phyloP scores from a whole-genome alignment of 2,329 filamentous ascomycete genomes.

The Aspergillus hortae region DNA sequence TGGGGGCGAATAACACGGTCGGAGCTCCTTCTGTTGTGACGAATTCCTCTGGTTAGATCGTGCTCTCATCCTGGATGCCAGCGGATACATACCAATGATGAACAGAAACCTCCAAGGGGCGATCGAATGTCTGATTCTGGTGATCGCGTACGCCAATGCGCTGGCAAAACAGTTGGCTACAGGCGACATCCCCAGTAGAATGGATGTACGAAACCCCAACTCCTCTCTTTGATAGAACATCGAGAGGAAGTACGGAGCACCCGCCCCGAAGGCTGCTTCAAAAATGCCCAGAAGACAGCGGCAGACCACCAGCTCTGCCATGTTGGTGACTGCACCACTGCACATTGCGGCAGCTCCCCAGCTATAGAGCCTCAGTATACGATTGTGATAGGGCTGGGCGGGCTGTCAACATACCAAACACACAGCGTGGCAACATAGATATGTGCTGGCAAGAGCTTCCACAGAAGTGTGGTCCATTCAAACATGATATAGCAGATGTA shows the following conservation, averaged over 20 bases:
- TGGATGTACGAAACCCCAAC: constrained; percentile 46
- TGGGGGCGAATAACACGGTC: constrained; percentile 38
- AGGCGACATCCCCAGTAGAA: constrained; percentile 43
- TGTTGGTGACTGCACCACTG: constrained; percentile 18
- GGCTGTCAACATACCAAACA: constrained; percentile 15
- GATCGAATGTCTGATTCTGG: constrained; percentile 19
- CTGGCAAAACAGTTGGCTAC: constrained; percentile 39
- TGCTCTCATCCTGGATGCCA: too few species aligned
- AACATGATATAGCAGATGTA: constrained; percentile 25
- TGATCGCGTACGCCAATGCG: constrained; percentile 39
- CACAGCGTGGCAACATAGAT: constrained; percentile 18
- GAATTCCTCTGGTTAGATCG: too few species aligned
- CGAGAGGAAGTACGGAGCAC: constrained; percentile 34
- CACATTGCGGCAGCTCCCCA: constrained; percentile 26
- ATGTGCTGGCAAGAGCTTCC: constrained; percentile 24
- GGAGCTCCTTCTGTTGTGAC: constrained; percentile 33
- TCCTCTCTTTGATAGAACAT: constrained; percentile 52
- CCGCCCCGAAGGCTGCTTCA: constrained; percentile 20
- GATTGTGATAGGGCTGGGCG: neutral
- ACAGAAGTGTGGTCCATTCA: constrained; percentile 23
- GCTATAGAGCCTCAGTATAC: constrained; percentile 8
- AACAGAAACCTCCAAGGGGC: constrained; percentile 46
- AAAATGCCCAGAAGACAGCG: constrained; percentile 20
- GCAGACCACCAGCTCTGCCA: constrained; percentile 18
- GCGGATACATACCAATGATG: constrained; percentile 33